Evolutionary conservation across 495 filamentous ascomycete species (phyloP), one percentile per base, ranked within the genome.

Genomic region (Penicillium desertorum): DNA sequence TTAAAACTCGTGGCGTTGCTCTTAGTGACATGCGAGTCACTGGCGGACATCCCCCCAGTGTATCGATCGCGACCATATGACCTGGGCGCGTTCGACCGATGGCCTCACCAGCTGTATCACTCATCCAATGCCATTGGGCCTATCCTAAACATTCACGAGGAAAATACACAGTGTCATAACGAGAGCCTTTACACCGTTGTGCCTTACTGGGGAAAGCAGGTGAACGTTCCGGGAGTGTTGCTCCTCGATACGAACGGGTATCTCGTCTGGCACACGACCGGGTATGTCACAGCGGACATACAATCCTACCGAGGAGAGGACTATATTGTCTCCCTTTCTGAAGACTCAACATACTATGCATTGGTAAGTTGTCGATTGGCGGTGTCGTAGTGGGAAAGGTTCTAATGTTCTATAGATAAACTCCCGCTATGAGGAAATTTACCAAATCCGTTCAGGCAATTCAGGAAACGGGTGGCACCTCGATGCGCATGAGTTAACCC

Each of bases 21-120:
- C 20, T 16, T 46, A 2, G 20, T 23, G 17, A 17, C 17, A 11
- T 49, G 10, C 17, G 3, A 23, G 8, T 46, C 45, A 29, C 14
- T 51, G 32, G 48, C 48, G 10, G 48, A 51, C 11, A 51, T 51
- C 8, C 32, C n/a, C 3, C 48, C 32, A 0, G 32, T 51, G 3
- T 51, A 51, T 37, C 48, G 19, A 37, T 39, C 48, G 32, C 48
- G 19, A 36, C 48, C 17, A 39, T 51, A 37, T 51, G 48, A 51
- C 14, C 4, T 51, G 14, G 48, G 48, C 8, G 48, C 48, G 3
- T 51, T 51, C 9, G 48, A 25, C 11, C 32, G 48, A 51, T 51
- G 34, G 48, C 34, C 34, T n/a, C 48, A 51, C 8, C 48, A 51
- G 7, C 4, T 41, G 4, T 51, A 51, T 8, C 49, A 51, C 36